phyloP scores from a whole-genome alignment of 2,329 filamentous ascomycete genomes.

The Scedosporium dehoogii region DNA sequence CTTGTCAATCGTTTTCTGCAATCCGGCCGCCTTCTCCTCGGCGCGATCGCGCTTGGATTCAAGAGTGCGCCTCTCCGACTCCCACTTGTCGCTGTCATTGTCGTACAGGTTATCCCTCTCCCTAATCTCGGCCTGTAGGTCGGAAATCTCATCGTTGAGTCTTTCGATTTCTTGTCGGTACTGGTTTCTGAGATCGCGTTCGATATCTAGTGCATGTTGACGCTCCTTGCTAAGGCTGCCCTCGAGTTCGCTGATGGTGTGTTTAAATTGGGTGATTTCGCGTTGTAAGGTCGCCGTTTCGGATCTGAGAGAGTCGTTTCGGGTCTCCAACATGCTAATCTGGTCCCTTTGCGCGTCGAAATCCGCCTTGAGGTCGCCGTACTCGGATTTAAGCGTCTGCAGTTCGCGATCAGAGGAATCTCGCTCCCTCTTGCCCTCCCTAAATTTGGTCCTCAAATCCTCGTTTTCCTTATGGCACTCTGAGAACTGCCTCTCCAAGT shows the following conservation, averaged over 20 bases:
- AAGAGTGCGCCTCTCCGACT: conserved; percentile 53
- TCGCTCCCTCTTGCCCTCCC: conserved; percentile 33
- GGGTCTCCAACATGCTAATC: conserved; percentile 58
- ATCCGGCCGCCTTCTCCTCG: conserved; percentile 55
- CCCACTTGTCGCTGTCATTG: conserved; percentile 64
- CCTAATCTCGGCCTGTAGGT: conserved; percentile 53
- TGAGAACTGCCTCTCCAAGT: conserved; percentile 40
- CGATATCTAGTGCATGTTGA: conserved; percentile 47
- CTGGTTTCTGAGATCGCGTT: conserved; percentile 44
- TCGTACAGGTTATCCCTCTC: conserved; percentile 63
- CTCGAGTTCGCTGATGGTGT: conserved; percentile 36
- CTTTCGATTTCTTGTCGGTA: conserved; percentile 37
- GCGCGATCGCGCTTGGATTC: conserved; percentile 56
- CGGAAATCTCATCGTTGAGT: conserved; percentile 48
- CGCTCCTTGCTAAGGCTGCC: conserved; percentile 41
- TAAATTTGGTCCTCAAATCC: conserved; percentile 32
- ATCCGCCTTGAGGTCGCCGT: conserved; percentile 49
- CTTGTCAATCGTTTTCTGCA: conserved; percentile 62
- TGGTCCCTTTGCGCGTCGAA: conserved; percentile 50
- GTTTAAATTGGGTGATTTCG: conserved; percentile 45
- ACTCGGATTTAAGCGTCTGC: conserved; percentile 27
- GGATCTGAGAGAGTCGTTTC: conserved; percentile 55
- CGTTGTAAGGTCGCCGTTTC: conserved; percentile 59
- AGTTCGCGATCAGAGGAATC: conserved; percentile 28
- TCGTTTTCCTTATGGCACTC: conserved; percentile 36